These are phyloP conservation scores for Mycena latifolia DNA, from an alignment of 768 basidiomycete species.

Conservation along the genomic window DNA sequence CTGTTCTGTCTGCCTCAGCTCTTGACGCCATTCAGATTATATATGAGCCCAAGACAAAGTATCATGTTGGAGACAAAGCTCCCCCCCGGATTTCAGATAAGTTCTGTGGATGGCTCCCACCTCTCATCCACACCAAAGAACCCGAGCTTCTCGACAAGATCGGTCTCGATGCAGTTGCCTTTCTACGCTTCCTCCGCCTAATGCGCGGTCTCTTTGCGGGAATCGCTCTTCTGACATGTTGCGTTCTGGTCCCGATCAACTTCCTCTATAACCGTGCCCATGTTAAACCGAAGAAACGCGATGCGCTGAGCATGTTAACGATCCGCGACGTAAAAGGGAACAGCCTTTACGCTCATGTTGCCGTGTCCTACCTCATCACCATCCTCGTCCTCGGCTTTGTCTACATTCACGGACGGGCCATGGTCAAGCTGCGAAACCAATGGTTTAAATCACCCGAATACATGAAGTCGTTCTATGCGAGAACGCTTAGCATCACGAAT, in stretches of 20 bases:
- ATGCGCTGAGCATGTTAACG: slow-evolving; percentile 73
- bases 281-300: slow-evolving; percentile 58
- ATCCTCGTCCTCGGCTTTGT: slow-evolving; percentile 68
- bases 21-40: slow-evolving; percentile 67
- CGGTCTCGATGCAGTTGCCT: slow-evolving; percentile 94
- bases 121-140: slow-evolving; percentile 86
- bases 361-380: slow-evolving; percentile 75
- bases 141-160: slow-evolving; percentile 90
- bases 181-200: slow-evolving; percentile 92
- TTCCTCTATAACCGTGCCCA: slow-evolving; percentile 66
- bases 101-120: slow-evolving; percentile 91
- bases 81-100: slow-evolving; percentile 88
- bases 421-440: slow-evolving; percentile 73
- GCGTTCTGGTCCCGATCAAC: slow-evolving; percentile 58
- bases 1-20: neutral
- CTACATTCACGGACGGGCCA: slow-evolving; percentile 72
- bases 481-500: slow-evolving; percentile 80
- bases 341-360: slow-evolving; percentile 79
- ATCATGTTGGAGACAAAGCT: slow-evolving; percentile 80
- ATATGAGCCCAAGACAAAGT: slow-evolving; percentile 95
- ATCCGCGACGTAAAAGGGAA: slow-evolving; percentile 76
- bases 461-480: slow-evolving; percentile 80
- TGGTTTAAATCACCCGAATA: slow-evolving; percentile 87
- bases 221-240: slow-evolving; percentile 75
- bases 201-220: slow-evolving; percentile 78